Evolutionary conservation across 2,329 filamentous ascomycete genomes (phyloP), one percentile per base, ranked within the genome.

Genomic region (Colletotrichum theobromicola): DNA sequence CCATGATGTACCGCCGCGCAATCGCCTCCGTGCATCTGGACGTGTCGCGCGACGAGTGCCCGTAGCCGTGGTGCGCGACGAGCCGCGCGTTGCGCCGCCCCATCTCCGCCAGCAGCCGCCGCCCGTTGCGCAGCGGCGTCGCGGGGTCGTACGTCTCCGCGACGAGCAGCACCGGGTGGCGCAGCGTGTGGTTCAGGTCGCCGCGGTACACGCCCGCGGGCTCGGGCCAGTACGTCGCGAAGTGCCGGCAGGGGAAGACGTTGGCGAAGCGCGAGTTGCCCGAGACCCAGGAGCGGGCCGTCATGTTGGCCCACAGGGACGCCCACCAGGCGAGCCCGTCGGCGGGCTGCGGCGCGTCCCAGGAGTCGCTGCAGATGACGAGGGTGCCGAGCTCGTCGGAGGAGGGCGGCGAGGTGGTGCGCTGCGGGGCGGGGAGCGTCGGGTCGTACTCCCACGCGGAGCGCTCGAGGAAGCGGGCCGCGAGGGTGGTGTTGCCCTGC

Each of bases 71-170:
- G 70, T 89, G 88, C 7, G 80, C 86, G 37, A 89, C 80, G 21
- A 89, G 79, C 7, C 87, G 77, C n/a, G 87, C 87, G 69, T 89
- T 89, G 9, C 77, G 68, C 1, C 77, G 68, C 1, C 87, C 87
- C 87, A 89, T 88, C 68, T 87, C 87, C 0, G 76, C 65, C 21
- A 85, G 70, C 4, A 89, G 80, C 30, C 87, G 79, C 15, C 86
- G 80, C 1, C 87, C 87, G 70, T 89, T 88, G 7, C 86, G 83
- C 57, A 89, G 77, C 6, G 87, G 87, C 8, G 88, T 89, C 2
- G 87, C 87, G 1, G 87, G 87, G 71, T 89, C 88, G 70, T 89
- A 86, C 7, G 85, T 85, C 80, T 87, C 86, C 1, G 87, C 86
- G 50, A 89, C 85, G 50, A 89, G 81, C 50, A 89, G 77, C 4